phyloP scores from a whole-genome alignment of 179 eudicot species.

The Drosera spatulata region DNA sequence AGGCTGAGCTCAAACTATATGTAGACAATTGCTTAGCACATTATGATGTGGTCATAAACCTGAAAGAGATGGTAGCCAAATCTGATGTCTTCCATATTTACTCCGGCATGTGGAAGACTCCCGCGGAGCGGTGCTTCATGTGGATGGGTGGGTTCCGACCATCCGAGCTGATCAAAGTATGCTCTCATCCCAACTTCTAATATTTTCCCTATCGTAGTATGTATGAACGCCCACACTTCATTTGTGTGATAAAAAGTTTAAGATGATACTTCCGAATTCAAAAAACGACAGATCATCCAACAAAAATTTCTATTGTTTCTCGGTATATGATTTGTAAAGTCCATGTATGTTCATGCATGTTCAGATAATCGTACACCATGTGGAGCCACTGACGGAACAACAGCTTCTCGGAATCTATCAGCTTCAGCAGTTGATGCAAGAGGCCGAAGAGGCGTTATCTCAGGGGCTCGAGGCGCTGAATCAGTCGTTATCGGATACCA shows the following conservation, averaged over 20 bases:
- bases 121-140: slow-evolving; percentile 93
- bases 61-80: slow-evolving; percentile 61
- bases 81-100: slow-evolving; percentile 76
- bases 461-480: slow-evolving; percentile 76
- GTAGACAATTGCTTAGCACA: slow-evolving; percentile 79
- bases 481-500: slow-evolving; percentile 63
- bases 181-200: no score
- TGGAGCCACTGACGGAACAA: slow-evolving; percentile 81
- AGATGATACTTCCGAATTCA: no score
- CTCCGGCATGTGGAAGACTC: slow-evolving; percentile 92
- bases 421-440: slow-evolving; percentile 77
- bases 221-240: no score
- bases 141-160: slow-evolving; percentile 98
- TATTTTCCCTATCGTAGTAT: no score
- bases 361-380: slow-evolving; percentile 66
- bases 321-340: no score
- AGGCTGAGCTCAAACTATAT: slow-evolving; percentile 61
- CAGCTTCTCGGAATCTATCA: slow-evolving; percentile 70
- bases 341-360: neutral
- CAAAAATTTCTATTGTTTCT: no score
- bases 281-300: no score
- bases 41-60: slow-evolving; percentile 57
- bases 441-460: slow-evolving; percentile 76
- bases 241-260: no score
- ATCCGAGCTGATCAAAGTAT: slow-evolving; percentile 82